Conservation (phyloP, 139 green algal species). For the Auxenochlorella protothecoides region DNA sequence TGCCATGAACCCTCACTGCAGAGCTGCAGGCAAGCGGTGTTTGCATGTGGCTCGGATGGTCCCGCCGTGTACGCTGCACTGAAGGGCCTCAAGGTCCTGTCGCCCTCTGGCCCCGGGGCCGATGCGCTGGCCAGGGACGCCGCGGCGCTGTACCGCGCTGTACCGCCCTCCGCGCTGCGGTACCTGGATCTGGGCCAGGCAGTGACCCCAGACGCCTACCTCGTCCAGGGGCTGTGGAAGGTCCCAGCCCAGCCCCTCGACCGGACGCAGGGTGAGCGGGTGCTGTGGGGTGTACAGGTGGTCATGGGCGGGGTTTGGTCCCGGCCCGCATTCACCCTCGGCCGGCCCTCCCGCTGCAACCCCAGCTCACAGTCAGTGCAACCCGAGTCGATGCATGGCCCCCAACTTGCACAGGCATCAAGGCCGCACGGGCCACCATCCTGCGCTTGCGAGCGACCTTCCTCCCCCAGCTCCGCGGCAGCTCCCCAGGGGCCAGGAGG, state of each 20-base stretch:
- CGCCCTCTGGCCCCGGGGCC: slow-evolving; percentile 8
- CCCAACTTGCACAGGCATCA: no score
- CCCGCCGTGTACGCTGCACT: slow-evolving; percentile 48
- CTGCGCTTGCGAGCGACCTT: no score
- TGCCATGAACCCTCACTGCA: background rate
- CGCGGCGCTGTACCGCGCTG: slow-evolving; percentile 13
- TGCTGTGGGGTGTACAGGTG: background rate
- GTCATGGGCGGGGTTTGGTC: background rate
- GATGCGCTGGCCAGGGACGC: slow-evolving; percentile 44
- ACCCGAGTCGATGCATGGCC: no score
- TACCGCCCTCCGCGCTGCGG: slow-evolving; percentile 17
- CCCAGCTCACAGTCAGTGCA: no score
- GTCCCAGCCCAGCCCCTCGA: slow-evolving; percentile 4
- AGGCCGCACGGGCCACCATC: no score
- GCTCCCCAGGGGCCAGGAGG: no score
- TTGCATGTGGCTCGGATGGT: slow-evolving; percentile 37
- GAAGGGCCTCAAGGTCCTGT: slow-evolving; percentile 43
- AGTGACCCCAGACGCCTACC: background rate
- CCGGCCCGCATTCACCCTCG: no score
- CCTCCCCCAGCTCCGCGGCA: no score
- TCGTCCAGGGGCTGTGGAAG: slow-evolving; percentile 10
- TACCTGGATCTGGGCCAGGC: no score
- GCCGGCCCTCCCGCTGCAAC: no score
- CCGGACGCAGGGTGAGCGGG: background rate
- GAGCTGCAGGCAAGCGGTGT: slow-evolving; percentile 27